Evolutionary conservation across 129 eudicot genomes (phyloP).

Genomic region (Glebionis coronaria): DNA sequence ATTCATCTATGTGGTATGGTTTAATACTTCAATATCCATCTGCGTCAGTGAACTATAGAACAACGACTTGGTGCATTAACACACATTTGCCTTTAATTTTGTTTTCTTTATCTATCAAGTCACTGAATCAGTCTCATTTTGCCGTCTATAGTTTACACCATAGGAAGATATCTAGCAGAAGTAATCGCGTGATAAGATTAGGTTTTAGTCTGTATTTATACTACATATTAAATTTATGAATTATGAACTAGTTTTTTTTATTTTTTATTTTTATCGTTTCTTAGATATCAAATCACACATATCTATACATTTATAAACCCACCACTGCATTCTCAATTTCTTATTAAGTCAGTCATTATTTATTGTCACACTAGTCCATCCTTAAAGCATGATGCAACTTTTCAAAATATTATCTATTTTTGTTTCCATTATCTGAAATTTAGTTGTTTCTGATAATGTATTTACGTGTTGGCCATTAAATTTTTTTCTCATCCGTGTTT

Average conservation of each 20-base stretch:
- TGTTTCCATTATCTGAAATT: neutral
- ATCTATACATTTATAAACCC: neutral
- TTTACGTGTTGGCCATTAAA: neutral
- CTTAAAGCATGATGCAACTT: neutral
- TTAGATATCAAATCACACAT: neutral
- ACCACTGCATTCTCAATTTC: neutral
- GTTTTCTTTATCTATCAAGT: neutral
- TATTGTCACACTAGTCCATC: neutral
- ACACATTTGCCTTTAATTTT: neutral
- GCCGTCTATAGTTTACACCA: neutral
- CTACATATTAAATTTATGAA: conserved; percentile 3
- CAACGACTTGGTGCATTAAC: conserved; percentile 6
- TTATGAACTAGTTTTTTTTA: neutral
- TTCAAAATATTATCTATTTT: neutral
- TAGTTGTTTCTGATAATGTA: neutral
- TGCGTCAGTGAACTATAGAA: conserved; percentile 9
- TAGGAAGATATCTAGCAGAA: conserved; percentile 15
- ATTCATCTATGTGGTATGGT: conserved; percentile 3
- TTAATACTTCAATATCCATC: neutral
- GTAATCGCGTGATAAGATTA: conserved; percentile 9
- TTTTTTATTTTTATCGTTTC: no score
- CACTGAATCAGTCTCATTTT: neutral
- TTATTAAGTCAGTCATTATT: neutral
- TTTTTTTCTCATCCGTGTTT: neutral
- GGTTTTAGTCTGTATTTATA: neutral